A percentile compares a stretch with the other conserved stretches of the same genome.
Evolutionary conservation across 2,329 filamentous ascomycete species (phyloP).

Genomic region (Pseudogymnoascus sp.): DNA sequence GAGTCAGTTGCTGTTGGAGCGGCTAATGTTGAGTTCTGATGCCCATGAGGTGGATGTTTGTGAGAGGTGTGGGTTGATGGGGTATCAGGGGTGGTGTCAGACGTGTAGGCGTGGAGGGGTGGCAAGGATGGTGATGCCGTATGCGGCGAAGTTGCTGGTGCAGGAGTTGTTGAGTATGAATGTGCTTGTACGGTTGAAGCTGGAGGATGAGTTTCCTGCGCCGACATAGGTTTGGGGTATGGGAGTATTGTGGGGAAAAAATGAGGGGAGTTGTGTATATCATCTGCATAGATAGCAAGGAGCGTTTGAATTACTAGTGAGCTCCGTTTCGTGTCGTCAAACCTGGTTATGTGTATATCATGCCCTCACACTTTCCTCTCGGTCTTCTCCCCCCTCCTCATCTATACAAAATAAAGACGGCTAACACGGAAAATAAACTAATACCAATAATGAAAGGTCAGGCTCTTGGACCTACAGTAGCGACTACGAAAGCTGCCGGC

Average conservation of each 20-base stretch:
- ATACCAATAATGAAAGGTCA: no score
- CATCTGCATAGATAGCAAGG: conserved; percentile 4
- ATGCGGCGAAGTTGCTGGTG: conserved; percentile 90
- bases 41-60: conserved; percentile 89
- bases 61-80: conserved; percentile 88
- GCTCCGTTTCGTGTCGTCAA: background rate
- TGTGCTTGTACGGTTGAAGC: conserved; percentile 80
- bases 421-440: no score
- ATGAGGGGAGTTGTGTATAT: background rate
- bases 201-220: conserved; percentile 84
- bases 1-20: conserved; percentile 81
- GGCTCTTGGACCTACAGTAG: background rate
- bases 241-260: background rate
- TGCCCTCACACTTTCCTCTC: background rate
- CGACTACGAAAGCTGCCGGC: background rate
- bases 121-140: conserved; percentile 91
- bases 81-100: conserved; percentile 90
- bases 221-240: background rate
- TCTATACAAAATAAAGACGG: no score
- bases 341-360: background rate
- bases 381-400: no score
- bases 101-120: conserved; percentile 70
- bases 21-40: conserved; percentile 90
- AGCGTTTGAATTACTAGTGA: background rate
- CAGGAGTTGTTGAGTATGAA: conserved; percentile 99